Conservation (phyloP, 495 filamentous ascomycete species). For the Copromyces sp. region DNA sequence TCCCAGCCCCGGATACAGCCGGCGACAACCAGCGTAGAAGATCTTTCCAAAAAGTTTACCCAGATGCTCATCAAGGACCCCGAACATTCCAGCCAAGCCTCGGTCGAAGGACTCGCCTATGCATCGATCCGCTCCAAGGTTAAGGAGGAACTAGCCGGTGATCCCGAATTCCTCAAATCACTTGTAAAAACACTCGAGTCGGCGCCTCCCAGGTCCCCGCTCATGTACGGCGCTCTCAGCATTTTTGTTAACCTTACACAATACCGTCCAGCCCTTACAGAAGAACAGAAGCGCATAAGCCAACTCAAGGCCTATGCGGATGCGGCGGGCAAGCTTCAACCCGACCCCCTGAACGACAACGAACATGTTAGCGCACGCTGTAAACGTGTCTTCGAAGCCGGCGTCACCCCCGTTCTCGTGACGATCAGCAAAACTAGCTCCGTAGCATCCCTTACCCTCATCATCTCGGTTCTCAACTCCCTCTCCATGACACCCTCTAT, state of each 20-base stretch:
- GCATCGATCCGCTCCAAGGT: constrained; percentile 71
- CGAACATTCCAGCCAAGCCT: constrained; percentile 47
- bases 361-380: constrained; percentile 68
- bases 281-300: constrained; percentile 82
- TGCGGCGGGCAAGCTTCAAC: constrained; percentile 52
- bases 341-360: constrained; percentile 62
- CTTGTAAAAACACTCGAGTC: constrained; percentile 56
- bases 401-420: constrained; percentile 62
- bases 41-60: constrained; percentile 70
- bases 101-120: constrained; percentile 90
- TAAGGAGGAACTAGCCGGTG: constrained; percentile 65
- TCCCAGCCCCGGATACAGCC: constrained; percentile 32
- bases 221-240: constrained; percentile 76
- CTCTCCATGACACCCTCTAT: constrained; percentile 61
- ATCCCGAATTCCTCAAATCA: constrained; percentile 52
- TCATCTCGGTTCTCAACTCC: constrained; percentile 65
- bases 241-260: constrained; percentile 72
- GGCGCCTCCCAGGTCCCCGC: constrained; percentile 50
- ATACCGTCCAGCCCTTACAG: constrained; percentile 68
- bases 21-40: constrained; percentile 49
- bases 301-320: constrained; percentile 92
- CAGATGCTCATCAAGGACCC: constrained; percentile 57
- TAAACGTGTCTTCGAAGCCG: constrained; percentile 62
- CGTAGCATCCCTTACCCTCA: constrained; percentile 49
- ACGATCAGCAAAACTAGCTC: constrained; percentile 59